These are phyloP conservation scores for Apium graveolens DNA, from an alignment of 129 eudicot species.

Conservation along the genomic window DNA sequence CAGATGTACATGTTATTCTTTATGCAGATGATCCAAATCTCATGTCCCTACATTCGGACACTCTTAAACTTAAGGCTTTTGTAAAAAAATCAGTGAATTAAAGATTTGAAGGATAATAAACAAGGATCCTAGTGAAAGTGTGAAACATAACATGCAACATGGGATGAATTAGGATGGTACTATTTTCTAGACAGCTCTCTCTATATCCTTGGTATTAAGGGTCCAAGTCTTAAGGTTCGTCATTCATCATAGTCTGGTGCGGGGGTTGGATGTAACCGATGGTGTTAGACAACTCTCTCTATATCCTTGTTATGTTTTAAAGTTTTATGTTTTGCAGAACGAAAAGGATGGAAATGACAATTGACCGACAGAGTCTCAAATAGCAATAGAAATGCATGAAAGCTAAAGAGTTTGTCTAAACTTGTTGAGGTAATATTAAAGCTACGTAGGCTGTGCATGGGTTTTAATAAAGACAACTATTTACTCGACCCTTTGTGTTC, in stretches of 20 bases:
- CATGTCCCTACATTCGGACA: background rate
- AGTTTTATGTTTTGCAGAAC: slow-evolving; percentile 1
- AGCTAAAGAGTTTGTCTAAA: background rate
- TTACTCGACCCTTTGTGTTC: background rate
- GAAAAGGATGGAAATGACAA: background rate
- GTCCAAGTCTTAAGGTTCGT: background rate
- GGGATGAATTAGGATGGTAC: background rate
- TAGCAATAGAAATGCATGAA: slow-evolving; percentile 2
- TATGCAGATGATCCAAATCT: background rate
- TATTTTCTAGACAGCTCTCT: background rate
- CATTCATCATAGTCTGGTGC: background rate
- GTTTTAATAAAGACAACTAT: background rate
- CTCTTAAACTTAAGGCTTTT: background rate
- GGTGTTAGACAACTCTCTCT: too few species aligned
- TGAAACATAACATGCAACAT: background rate
- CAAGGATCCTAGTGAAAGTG: slow-evolving; percentile 1
- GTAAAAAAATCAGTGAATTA: background rate
- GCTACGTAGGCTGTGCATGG: background rate
- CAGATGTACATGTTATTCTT: background rate
- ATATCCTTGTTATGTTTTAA: background rate
- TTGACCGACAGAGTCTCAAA: slow-evolving; percentile 6
- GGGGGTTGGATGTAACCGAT: background rate
- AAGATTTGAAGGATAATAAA: background rate
- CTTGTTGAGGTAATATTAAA: background rate
- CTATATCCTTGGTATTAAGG: background rate